phyloP scores from a whole-genome alignment of 306 rosid genomes.

The Ormosia semicastrata region DNA sequence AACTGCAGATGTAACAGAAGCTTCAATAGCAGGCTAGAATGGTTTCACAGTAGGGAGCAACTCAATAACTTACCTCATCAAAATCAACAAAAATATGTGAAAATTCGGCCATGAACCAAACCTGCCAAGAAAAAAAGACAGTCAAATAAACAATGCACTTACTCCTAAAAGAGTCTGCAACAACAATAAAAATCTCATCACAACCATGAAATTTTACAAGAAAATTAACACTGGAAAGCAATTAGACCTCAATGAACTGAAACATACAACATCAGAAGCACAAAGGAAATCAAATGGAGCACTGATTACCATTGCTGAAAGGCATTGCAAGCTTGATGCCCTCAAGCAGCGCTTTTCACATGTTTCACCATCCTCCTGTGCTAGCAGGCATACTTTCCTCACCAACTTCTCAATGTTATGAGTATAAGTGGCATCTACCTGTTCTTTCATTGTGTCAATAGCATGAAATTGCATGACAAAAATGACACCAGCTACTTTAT shows the following conservation, averaged over 20 bases:
- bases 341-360: constrained; percentile 59
- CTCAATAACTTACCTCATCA: constrained; percentile 67
- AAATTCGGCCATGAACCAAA: constrained; percentile 88
- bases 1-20: background rate
- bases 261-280: background rate
- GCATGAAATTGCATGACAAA: constrained; percentile 11
- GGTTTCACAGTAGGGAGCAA: constrained; percentile 14
- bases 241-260: background rate
- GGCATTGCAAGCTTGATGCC: constrained; percentile 96
- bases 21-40: background rate
- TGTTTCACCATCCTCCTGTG: constrained; percentile 60
- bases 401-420: constrained; percentile 82
- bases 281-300: constrained; percentile 6
- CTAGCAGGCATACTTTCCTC: constrained; percentile 67
- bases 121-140: constrained; percentile 52
- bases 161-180: background rate
- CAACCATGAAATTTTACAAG: background rate
- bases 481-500: background rate
- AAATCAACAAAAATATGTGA: constrained; percentile 75
- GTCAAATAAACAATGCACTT: constrained; percentile 19
- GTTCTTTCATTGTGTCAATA: constrained; percentile 36
- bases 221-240: background rate
- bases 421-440: constrained; percentile 83
- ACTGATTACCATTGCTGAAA: constrained; percentile 83
- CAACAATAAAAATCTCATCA: background rate